Evolutionary conservation across 148 eudicot species (phyloP), one percentile per base, ranked within the genome.

Genomic region (Amaranthus palmeri): DNA sequence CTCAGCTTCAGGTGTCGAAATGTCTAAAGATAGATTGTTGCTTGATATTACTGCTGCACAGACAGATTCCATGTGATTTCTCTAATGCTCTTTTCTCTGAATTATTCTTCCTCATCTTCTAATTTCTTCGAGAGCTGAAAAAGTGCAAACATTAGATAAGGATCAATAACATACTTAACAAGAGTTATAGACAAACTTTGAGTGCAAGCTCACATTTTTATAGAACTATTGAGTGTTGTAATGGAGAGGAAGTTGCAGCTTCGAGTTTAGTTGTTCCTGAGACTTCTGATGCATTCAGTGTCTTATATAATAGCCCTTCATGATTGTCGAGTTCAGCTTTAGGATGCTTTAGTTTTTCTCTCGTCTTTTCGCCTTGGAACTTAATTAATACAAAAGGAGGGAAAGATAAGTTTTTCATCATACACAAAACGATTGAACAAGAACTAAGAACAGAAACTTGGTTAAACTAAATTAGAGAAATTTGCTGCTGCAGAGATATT

Each of bases 101-200:
- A 43, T 55, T 59, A 48, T 17, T 5, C 69, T 42, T 47, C 69
- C 12, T 47, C 41, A 69, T 51, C 73, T 69, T 54, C 63, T 69
- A 14, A 10, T 55, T 61, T 62, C 67, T 4, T 40, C 25, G 61
- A 18, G 2, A 44, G 18, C 69, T 12, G 44, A 42, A 25, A 76
- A 54, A 44, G 69, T 76, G 57, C 54, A 60, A 53, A 18, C 54
- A 54, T 17, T 25, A 71, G 3, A 44, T 44, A 8, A 61, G 41
- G 59, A 52, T 43, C 15, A 62, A 50, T n/a, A n/a, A 59, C n/a
- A 43, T 44, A 18, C 53, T 10, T 17, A 18, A 43, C 14, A 49
- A 36, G 67, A 61, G 4, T 13, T 59, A 45, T 17, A 47, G 40
- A 3, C 40, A 9, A 72, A 55, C n/a, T 40, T 18, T 12, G 41